Conservation (phyloP, 768 basidiomycete genomes). For the Kwoniella botswanensis region DNA sequence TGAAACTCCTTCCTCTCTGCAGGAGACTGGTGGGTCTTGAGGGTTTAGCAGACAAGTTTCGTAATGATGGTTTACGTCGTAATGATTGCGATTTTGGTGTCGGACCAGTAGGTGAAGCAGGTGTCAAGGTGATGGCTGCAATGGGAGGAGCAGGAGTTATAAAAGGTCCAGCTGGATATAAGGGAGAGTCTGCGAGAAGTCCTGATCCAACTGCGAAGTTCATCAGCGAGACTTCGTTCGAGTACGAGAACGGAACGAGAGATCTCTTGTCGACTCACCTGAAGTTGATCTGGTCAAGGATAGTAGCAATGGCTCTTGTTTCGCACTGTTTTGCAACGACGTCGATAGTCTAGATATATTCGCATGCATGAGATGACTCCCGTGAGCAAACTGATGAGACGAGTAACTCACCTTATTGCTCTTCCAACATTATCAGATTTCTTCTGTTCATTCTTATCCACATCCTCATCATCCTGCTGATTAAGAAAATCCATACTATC, state of each 20-base stretch:
- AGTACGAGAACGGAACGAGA: not conserved
- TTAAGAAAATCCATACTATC: conserved; percentile 52
- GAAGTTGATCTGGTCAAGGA: conserved; percentile 25
- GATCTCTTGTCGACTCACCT: conserved; percentile 17
- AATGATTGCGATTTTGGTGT: conserved; percentile 1
- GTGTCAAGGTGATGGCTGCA: conserved; percentile 37
- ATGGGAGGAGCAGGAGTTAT: conserved; percentile 14
- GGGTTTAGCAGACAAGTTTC: conserved; percentile 21
- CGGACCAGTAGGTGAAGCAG: conserved; percentile 32
- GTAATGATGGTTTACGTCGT: conserved; percentile 27
- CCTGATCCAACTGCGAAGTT: conserved; percentile 10
- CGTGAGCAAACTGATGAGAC: too few species aligned
- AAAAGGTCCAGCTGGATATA: conserved; percentile 4
- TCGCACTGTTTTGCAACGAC: conserved; percentile 48
- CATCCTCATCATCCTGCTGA: conserved; percentile 25
- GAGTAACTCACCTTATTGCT: conserved; percentile 37
- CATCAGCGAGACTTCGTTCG: not conserved
- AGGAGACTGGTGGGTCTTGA: conserved; percentile 38
- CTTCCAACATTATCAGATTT: conserved; percentile 28
- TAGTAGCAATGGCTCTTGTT: conserved; percentile 28
- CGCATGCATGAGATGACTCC: not conserved
- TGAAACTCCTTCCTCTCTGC: conserved; percentile 52
- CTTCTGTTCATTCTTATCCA: conserved; percentile 9
- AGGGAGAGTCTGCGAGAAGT: conserved; percentile 5
- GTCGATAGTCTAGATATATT: conserved; percentile 39